Percentiles rank a stretch among this genome's conserved stretches.
Evolutionary conservation across 306 rosid genomes (phyloP).

Genomic region (Crataegus laevigata): DNA sequence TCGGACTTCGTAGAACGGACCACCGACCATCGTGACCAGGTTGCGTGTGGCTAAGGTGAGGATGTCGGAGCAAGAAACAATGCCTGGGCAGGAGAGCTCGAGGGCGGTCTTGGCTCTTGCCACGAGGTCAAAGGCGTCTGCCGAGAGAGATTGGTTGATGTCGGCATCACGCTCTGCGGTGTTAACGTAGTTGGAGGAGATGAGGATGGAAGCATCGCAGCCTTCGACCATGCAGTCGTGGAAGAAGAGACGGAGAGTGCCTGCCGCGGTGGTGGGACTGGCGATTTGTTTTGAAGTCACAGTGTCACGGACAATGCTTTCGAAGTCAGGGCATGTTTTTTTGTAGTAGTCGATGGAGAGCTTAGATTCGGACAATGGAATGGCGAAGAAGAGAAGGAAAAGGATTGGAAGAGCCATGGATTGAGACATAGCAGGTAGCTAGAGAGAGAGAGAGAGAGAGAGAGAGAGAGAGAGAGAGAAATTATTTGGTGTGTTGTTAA

Average conservation of each 20-base stretch:
- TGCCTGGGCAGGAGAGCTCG: constrained; percentile 1
- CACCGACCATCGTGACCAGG: neutral
- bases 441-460: neutral
- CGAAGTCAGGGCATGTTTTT: neutral
- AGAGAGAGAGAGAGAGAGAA: neutral
- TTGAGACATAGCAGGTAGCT: neutral
- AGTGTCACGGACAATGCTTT: neutral
- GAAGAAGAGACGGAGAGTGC: constrained; percentile 7
- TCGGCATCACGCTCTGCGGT: constrained; percentile 2
- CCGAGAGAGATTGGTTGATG: constrained; percentile 5
- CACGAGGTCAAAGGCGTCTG: neutral
- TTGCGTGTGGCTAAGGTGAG: neutral
- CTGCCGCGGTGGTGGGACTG: constrained; percentile 1
- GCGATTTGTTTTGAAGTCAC: neutral
- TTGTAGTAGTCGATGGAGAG: neutral
- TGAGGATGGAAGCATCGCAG: constrained; percentile 1
- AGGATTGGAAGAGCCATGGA: neutral
- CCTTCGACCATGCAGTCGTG: neutral
- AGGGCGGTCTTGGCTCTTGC: neutral
- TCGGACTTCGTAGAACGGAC: neutral
- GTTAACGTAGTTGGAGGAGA: neutral
- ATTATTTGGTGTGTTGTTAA: neutral
- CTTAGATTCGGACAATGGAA: neutral
- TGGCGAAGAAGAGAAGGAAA: neutral
- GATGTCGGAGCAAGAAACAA: constrained; percentile 3